Evolutionary conservation across 371 early-diverging fungal genomes (phyloP).

Genomic region (Apophysomyces trapeziformis): DNA sequence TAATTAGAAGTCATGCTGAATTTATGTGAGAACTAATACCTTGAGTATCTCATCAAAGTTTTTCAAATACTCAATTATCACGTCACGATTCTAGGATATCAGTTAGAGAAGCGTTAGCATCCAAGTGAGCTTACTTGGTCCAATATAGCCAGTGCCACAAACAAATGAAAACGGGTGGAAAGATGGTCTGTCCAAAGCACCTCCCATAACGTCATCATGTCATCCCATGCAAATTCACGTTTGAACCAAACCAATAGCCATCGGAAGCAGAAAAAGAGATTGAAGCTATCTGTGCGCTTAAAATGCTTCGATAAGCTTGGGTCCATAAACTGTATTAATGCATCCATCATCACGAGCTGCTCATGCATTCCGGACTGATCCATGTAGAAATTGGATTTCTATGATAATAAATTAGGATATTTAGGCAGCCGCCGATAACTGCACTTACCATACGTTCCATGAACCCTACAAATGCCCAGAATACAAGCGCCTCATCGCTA

Average conservation of each 20-base stretch:
- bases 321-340: conserved; percentile 82
- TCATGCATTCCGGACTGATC: conserved; percentile 92
- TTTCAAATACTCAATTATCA: conserved; percentile 77
- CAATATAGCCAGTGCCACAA: conserved; percentile 89
- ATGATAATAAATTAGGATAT: background rate
- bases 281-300: conserved; percentile 75
- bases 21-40: conserved; percentile 36
- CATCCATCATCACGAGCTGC: conserved; percentile 77
- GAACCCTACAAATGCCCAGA: conserved; percentile 87
- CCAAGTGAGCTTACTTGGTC: conserved; percentile 51
- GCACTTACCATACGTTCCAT: conserved; percentile 84
- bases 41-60: conserved; percentile 94
- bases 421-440: too few species aligned
- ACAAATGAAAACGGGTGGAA: conserved; percentile 79
- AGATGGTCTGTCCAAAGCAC: conserved; percentile 86
- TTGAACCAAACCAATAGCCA: conserved; percentile 96
- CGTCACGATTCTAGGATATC: conserved; percentile 62
- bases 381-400: conserved; percentile 77
- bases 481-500: conserved; percentile 82
- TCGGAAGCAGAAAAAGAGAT: conserved; percentile 93
- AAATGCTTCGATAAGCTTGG: conserved; percentile 81
- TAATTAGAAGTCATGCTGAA: background rate
- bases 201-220: conserved; percentile 86
- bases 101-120: background rate
- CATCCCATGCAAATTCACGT: conserved; percentile 89